Percentiles rank a stretch among this genome's conserved stretches.
Conservation (phyloP, 345 rosid species). For the Melaleuca alternifolia region DNA sequence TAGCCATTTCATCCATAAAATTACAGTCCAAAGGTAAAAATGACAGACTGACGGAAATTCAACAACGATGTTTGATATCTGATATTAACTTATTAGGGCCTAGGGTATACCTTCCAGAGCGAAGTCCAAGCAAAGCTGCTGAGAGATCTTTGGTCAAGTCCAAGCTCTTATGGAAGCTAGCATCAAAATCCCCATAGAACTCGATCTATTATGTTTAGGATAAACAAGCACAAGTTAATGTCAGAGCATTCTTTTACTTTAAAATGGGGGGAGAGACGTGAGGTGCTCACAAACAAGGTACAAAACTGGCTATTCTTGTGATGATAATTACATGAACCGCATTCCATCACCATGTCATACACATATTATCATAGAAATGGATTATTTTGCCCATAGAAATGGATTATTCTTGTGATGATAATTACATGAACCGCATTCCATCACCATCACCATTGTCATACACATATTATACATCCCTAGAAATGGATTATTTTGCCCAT, state of each 20-base stretch:
- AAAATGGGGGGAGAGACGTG: neutral
- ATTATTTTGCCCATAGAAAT: too few species aligned
- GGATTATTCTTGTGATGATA: neutral
- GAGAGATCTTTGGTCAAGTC: too few species aligned
- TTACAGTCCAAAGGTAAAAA: neutral
- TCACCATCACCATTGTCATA: too few species aligned
- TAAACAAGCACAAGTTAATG: neutral
- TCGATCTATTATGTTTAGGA: conserved; percentile 37
- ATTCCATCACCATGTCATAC: too few species aligned
- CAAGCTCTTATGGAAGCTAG: too few species aligned
- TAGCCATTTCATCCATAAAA: neutral
- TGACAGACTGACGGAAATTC: neutral
- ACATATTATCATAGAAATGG: too few species aligned
- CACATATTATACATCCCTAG: neutral
- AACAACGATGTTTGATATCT: neutral
- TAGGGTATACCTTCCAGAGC: conserved; percentile 54
- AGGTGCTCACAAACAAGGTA: neutral
- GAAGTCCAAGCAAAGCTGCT: conserved; percentile 77
- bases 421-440: neutral
- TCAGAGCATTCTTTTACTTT: neutral
- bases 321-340: too few species aligned
- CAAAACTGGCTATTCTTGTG: too few species aligned
- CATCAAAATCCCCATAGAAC: conserved; percentile 86
- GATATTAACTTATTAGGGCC: neutral
- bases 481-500: neutral